Conservation (phyloP, 805 yeast genomes). For the Candida chilensis region DNA sequence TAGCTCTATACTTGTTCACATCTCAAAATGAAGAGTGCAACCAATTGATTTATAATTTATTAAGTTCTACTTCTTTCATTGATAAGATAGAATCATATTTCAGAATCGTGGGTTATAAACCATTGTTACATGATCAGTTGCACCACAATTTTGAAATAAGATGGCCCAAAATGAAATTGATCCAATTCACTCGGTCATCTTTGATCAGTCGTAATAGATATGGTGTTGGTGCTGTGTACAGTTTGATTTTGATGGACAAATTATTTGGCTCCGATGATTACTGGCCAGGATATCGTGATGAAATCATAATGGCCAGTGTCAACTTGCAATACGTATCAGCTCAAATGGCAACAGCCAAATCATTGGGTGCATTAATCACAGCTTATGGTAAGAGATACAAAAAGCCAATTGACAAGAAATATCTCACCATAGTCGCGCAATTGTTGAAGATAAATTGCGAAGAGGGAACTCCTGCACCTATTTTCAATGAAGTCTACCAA, state of each 20-base stretch:
- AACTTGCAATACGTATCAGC: slow-evolving; percentile 56
- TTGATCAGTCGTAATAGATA: slow-evolving; percentile 34
- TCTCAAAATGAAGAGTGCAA: slow-evolving; percentile 33
- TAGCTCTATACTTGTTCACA: slow-evolving; percentile 64
- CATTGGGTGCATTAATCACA: slow-evolving; percentile 72
- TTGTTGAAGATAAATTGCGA: slow-evolving; percentile 43
- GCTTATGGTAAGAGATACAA: slow-evolving; percentile 43
- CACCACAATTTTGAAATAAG: slow-evolving; percentile 33
- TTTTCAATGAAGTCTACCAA: slow-evolving; percentile 41
- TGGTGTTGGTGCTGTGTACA: slow-evolving; percentile 47
- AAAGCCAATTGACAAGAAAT: slow-evolving; percentile 17
- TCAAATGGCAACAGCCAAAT: slow-evolving; percentile 60
- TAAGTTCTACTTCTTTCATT: slow-evolving; percentile 27
- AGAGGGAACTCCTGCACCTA: slow-evolving; percentile 40
- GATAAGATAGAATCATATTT: slow-evolving; percentile 19
- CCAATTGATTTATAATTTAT: slow-evolving; percentile 27
- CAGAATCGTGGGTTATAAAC: slow-evolving; percentile 35
- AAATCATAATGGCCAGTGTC: slow-evolving; percentile 48
- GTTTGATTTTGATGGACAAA: slow-evolving; percentile 53
- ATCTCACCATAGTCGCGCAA: slow-evolving; percentile 29
- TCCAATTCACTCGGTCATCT: slow-evolving; percentile 43
- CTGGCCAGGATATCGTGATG: slow-evolving; percentile 33
- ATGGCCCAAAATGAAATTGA: slow-evolving; percentile 37
- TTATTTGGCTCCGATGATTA: slow-evolving; percentile 31
- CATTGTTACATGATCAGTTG: slow-evolving; percentile 34